Evolutionary conservation across 768 basidiomycete species (phyloP).

Genomic region (Pulveroboletus sp.): DNA sequence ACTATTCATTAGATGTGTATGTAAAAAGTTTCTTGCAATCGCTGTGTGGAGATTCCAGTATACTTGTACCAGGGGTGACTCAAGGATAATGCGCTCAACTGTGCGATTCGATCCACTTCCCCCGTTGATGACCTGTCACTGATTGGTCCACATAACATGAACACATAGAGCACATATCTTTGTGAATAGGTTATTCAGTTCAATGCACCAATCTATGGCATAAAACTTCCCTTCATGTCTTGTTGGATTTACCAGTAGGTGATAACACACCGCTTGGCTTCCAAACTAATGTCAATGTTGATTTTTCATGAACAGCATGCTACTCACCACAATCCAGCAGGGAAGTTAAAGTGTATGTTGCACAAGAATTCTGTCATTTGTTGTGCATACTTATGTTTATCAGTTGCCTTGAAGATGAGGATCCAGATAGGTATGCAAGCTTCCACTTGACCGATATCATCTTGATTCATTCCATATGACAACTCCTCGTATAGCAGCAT

Average conservation of each 20-base stretch:
- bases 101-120: background rate
- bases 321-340: slow-evolving; percentile 11
- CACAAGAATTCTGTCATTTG: slow-evolving; percentile 25
- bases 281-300: no score
- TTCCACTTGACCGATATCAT: slow-evolving; percentile 33
- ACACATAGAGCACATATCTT: no score
- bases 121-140: slow-evolving; percentile 24
- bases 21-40: background rate
- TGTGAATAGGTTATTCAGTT: slow-evolving; percentile 43
- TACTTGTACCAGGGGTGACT: slow-evolving; percentile 1
- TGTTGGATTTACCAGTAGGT: slow-evolving; percentile 34
- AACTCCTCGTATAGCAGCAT: slow-evolving; percentile 42
- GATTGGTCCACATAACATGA: no score
- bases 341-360: background rate
- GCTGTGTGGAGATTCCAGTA: background rate
- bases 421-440: slow-evolving; percentile 25
- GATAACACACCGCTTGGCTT: slow-evolving; percentile 9
- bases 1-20: background rate
- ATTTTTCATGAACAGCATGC: no score
- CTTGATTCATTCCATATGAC: slow-evolving; percentile 29
- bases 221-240: slow-evolving; percentile 30
- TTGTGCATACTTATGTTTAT: slow-evolving; percentile 37
- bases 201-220: slow-evolving; percentile 39
- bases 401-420: slow-evolving; percentile 24
- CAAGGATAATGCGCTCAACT: background rate